Conservation (phyloP, 192 early-diverging fungal species). For the Umbelopsis vinacea region DNA sequence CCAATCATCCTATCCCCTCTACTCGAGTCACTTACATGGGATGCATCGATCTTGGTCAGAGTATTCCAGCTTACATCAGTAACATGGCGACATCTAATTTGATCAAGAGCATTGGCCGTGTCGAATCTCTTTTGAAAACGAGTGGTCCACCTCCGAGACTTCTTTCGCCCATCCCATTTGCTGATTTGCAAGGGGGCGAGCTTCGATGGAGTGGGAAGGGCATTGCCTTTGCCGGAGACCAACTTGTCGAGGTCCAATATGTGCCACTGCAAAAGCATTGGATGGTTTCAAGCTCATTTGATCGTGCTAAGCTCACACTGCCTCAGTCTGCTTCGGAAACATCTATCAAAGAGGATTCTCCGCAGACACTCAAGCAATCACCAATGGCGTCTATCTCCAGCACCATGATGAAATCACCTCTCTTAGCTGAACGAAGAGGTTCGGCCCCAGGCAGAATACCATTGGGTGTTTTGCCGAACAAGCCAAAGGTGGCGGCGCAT, state of each 20-base stretch:
- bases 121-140: constrained; percentile 47
- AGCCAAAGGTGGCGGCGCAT: background rate
- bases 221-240: background rate
- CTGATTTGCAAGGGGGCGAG: constrained; percentile 37
- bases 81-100: constrained; percentile 45
- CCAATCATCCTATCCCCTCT: constrained; percentile 57
- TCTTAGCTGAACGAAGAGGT: constrained; percentile 20
- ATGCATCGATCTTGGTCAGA: constrained; percentile 50
- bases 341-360: constrained; percentile 11
- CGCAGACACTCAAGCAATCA: constrained; percentile 1
- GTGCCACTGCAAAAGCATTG: background rate
- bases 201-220: constrained; percentile 18
- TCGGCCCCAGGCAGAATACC: constrained; percentile 21
- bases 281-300: background rate
- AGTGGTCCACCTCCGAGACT: constrained; percentile 48
- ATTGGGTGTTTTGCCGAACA: constrained; percentile 5
- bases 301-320: background rate
- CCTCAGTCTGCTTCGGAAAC: constrained; percentile 1
- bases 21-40: constrained; percentile 53
- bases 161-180: constrained; percentile 29
- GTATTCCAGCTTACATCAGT: constrained; percentile 51
- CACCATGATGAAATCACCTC: constrained; percentile 5
- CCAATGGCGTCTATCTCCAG: constrained; percentile 2
- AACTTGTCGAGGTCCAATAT: constrained; percentile 20
- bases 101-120: constrained; percentile 47